These are phyloP conservation scores for Penicillium antarcticum DNA, from an alignment of 495 filamentous ascomycete species.

Conservation along the genomic window DNA sequence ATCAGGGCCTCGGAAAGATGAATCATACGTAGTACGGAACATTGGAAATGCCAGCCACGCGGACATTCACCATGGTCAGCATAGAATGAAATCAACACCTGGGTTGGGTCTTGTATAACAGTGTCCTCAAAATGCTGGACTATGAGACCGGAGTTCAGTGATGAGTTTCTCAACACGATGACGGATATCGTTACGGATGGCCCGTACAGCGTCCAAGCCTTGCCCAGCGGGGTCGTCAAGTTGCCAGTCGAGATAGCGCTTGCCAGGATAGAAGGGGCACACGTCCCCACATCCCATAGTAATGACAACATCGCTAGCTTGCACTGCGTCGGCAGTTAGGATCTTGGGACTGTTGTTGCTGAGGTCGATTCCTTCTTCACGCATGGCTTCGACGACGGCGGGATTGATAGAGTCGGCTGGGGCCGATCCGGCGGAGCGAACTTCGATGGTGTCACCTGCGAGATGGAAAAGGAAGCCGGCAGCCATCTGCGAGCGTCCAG, in stretches of 20 bases:
- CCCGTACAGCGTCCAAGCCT: constrained; percentile 18
- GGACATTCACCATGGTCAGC: too few species aligned
- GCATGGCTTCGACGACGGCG: constrained; percentile 26
- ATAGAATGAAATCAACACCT: too few species aligned
- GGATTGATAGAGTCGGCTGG: constrained; percentile 26
- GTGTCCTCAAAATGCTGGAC: constrained; percentile 3
- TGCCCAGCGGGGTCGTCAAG: constrained; percentile 25
- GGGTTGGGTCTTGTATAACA: background rate
- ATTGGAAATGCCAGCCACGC: too few species aligned
- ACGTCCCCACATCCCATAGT: constrained; percentile 31
- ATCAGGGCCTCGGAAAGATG: too few species aligned
- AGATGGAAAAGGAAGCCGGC: constrained; percentile 24
- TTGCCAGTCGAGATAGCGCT: constrained; percentile 27
- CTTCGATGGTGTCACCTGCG: constrained; percentile 23
- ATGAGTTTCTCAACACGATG: constrained; percentile 18
- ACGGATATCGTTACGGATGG: constrained; percentile 21
- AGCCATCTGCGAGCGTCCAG: constrained; percentile 32
- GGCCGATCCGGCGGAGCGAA: constrained; percentile 27
- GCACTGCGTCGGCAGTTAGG: constrained; percentile 20
- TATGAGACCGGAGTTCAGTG: constrained; percentile 8
- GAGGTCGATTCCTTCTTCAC: constrained; percentile 31
- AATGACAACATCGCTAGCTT: constrained; percentile 26
- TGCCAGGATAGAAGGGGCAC: constrained; percentile 26
- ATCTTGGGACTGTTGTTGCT: constrained; percentile 24
- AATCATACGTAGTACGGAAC: too few species aligned